A percentile compares a stretch with the other conserved stretches of the same genome.
These are phyloP conservation scores for Boletus coccyginus DNA, from an alignment of 768 basidiomycete species.

Conservation along the genomic window DNA sequence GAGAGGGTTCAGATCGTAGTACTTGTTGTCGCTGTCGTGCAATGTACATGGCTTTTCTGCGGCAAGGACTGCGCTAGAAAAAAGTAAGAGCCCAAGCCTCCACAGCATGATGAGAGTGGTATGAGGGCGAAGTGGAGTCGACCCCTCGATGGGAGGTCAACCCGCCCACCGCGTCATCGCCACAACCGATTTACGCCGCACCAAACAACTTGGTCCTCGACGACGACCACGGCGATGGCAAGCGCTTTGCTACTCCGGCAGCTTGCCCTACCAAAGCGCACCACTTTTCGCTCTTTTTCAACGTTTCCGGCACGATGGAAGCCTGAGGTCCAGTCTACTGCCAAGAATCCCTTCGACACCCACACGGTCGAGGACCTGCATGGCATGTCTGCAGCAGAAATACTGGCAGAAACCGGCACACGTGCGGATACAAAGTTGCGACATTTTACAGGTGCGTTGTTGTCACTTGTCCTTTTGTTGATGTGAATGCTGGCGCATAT, in stretches of 20 bases:
- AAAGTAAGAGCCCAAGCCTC: neutral
- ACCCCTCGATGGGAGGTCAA: constrained; percentile 26
- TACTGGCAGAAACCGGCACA: constrained; percentile 70
- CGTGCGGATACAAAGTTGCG: constrained; percentile 78
- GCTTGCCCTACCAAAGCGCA: constrained; percentile 37
- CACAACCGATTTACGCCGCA: constrained; percentile 29
- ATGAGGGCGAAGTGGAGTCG: constrained; percentile 7
- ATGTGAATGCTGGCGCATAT: constrained; percentile 8
- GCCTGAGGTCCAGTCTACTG: constrained; percentile 24
- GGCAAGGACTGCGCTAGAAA: constrained; percentile 17
- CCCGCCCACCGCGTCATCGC: constrained; percentile 13
- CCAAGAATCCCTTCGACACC: constrained; percentile 56
- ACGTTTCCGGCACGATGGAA: constrained; percentile 24
- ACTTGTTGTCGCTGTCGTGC: constrained; percentile 46
- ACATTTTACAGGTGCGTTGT: constrained; percentile 83
- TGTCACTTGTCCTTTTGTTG: neutral
- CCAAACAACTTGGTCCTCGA: constrained; percentile 13
- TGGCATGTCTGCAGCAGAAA: constrained; percentile 72
- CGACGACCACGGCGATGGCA: constrained; percentile 51
- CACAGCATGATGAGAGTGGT: constrained; percentile 5
- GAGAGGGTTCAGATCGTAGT: constrained; percentile 66
- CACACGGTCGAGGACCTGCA: constrained; percentile 86
- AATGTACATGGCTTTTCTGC: constrained; percentile 61
- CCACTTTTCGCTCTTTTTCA: constrained; percentile 24
- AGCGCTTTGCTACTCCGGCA: constrained; percentile 63